Percentiles rank a stretch among this genome's conserved stretches.
Evolutionary conservation across 176 grass and related monocot genomes (phyloP).

Genomic region (Bothriochloa decipiens): DNA sequence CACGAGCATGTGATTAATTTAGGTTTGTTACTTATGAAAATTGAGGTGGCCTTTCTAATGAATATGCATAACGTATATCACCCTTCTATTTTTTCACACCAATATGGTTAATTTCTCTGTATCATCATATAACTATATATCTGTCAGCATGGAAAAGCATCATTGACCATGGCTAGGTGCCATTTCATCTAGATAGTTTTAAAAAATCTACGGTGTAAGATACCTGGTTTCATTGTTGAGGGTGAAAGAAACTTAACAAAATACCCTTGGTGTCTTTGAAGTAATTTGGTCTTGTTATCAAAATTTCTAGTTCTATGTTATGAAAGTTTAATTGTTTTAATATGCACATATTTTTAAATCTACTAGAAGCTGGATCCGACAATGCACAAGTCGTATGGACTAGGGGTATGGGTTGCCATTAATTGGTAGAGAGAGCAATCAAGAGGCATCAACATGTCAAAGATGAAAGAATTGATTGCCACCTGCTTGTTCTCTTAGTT

Average conservation of each 20-base stretch:
- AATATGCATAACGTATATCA: background rate
- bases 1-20: background rate
- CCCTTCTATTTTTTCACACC: background rate
- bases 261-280: too few species aligned
- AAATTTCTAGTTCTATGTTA: background rate
- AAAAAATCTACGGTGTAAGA: background rate
- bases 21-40: background rate
- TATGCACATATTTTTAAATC: background rate
- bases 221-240: background rate
- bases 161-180: background rate
- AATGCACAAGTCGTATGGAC: background rate
- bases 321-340: background rate
- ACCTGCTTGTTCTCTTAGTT: background rate
- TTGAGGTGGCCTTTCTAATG: background rate
- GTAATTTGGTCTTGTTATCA: background rate
- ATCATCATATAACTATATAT: background rate
- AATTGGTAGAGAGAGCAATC: background rate
- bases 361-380: background rate
- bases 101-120: background rate
- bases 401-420: too few species aligned
- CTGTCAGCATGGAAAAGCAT: background rate
- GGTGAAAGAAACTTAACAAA: too few species aligned
- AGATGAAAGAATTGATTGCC: background rate
- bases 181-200: too few species aligned
- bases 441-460: background rate